Evolutionary conservation across 305 asterid species (phyloP), one percentile per base, ranked within the genome.

Genomic region (Galium porrigens): DNA sequence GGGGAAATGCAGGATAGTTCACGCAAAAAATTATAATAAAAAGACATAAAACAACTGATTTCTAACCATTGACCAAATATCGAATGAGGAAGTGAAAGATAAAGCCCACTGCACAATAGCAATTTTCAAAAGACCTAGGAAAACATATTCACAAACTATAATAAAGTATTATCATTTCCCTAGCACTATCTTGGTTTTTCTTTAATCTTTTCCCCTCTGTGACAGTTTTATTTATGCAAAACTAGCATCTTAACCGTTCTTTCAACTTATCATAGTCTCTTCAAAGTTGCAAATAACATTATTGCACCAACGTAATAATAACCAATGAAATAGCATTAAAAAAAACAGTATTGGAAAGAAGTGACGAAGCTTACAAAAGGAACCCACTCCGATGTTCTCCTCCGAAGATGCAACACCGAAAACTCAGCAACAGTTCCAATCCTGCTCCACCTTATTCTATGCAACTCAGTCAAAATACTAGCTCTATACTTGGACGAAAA

Each of bases 391-490:
- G 58, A 52, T 30, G 68, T 64, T 52, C 58, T 64, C 22, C 68
- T 48, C 46, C 87, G 81, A 74, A 87, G 73, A 80, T 87, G 97
- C 75, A 86, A 84, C 68, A 94, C 97, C 0, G 88, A 86, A 69
- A 85, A 94, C 82, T 89, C 97, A 0, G 78, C 95, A 49, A 86
- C 75, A 4, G 84, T 34, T 10, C 81, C 92, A 17, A 85, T 70
- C 82, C 81, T 89, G 74, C 68, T 85, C 96, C 97, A 87, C 67
- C 92, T 84, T 62, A 94, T 76, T 66, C 96, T 77, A 71, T 89
- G 96, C 84, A 94, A 79, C 69, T 94, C 97, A 34, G 95, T 89
- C 83, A 94, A 70, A 70, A 94, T 86, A 77, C 96, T 80, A 3
- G 92, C 94, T 79, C 96, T 83, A 74, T 80, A 89, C 72, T 71